phyloP scores from a whole-genome alignment of 2,329 filamentous ascomycete genomes.

The Fusarium marasasianum region DNA sequence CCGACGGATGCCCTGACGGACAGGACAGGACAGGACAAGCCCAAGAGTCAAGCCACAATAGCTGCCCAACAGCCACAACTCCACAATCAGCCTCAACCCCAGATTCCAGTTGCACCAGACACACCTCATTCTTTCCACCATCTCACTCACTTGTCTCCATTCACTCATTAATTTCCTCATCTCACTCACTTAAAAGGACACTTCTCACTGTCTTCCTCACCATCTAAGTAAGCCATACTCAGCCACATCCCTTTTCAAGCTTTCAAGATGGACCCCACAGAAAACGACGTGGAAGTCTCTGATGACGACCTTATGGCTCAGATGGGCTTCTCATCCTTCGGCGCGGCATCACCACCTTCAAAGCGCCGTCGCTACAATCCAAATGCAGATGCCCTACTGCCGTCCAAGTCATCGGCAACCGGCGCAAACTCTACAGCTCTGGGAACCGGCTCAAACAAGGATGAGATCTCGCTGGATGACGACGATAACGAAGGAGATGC shows the following conservation, averaged over 20 bases:
- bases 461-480: constrained; percentile 58
- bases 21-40: not conserved
- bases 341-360: constrained; percentile 60
- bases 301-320: constrained; percentile 66
- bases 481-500: constrained; percentile 40
- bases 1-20: not conserved
- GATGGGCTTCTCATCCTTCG: constrained; percentile 80
- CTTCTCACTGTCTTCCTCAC: not conserved
- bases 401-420: constrained; percentile 43
- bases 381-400: constrained; percentile 56
- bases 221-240: not conserved
- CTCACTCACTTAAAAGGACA: not conserved
- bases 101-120: constrained; percentile 35
- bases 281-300: constrained; percentile 14
- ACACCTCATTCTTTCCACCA: constrained; percentile 26
- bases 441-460: constrained; percentile 48
- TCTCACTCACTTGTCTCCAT: constrained; percentile 15
- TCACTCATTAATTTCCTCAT: constrained; percentile 8
- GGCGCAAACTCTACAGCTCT: constrained; percentile 52
- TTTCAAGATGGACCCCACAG: constrained; percentile 6
- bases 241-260: not conserved
- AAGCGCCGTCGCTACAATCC: constrained; percentile 76
- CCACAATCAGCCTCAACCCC: constrained; percentile 36
- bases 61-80: constrained; percentile 29
- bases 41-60: constrained; percentile 20